Evolutionary conservation across 208 protist genomes (phyloP), one percentile per base, ranked within the genome.

Genomic region (Trypanosoma platydactyli): DNA sequence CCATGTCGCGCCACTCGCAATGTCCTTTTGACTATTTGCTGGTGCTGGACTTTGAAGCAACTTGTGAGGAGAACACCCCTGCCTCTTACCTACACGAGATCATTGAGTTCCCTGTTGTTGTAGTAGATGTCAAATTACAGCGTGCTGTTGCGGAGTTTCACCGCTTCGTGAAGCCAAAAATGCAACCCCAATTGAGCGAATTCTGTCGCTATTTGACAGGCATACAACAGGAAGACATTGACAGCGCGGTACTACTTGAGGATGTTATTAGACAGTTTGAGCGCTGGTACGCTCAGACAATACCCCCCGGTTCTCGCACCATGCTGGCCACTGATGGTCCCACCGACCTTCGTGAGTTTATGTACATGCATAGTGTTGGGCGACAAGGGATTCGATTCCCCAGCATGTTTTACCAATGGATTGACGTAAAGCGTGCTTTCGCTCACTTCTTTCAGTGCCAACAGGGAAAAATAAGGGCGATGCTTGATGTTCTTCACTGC

Each of bases 201-300:
- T 99, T 99, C 66, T 99, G 97, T 80, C 94, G 75, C 0, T 66
- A 91, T 60, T 80, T 99, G 16, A 99, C 97, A 0, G 97, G 97
- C 57, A 99, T 99, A 64, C 89, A 85, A 54, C 96, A 99, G 81
- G 87, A 71, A 29, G 59, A 73, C 60, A 89, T 98, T 3, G 94
- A 98, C 64, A 60, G 64, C 4, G 86, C 89, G 0, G 76, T 83
- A 30, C 58, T 84, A 44, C 71, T 96, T 46, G 56, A 92, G 63
- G 67, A 76, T 64, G 91, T 95, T 5, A 67, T 96, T 50, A 53
- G 60, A 49, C 77, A 84, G 67, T 94, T 96, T 58, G 85, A 96
- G 64, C 84, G 76, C 11, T 97, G 87, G 88, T 78, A 88, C 49
- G 61, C 70, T 12, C 53, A 81, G 44, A 94, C 85, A n/a, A 54